A percentile compares a stretch with the other conserved stretches of the same genome.
phyloP scores from a whole-genome alignment of 1,284 basidiomycete species.

The Ustilago shanxiensis region DNA sequence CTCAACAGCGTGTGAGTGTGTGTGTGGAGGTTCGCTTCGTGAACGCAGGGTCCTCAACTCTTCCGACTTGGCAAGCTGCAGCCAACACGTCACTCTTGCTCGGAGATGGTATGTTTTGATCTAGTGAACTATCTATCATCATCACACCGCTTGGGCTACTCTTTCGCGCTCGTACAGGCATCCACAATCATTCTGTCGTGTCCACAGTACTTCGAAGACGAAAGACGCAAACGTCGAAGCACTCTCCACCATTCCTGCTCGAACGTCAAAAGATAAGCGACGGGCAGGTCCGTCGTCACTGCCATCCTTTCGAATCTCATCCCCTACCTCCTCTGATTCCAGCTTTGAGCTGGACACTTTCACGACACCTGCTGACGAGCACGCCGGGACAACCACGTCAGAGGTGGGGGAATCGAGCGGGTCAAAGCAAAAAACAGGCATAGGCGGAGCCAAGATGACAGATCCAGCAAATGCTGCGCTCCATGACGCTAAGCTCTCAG shows the following conservation, averaged over 20 bases:
- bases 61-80: not conserved
- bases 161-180: not conserved
- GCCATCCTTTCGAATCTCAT: constrained; percentile 43
- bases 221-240: not conserved
- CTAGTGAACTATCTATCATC: not conserved
- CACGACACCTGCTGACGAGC: constrained; percentile 15
- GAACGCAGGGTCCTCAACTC: constrained; percentile 13
- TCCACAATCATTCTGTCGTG: not conserved
- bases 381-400: not conserved
- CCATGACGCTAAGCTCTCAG: not conserved
- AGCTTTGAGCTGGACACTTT: constrained; percentile 40
- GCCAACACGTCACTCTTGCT: not conserved
- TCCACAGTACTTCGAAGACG: not conserved
- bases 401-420: not conserved
- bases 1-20: not conserved
- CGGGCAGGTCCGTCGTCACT: constrained; percentile 30
- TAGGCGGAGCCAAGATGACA: constrained; percentile 17
- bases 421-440: not conserved
- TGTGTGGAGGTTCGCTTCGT: constrained; percentile 10
- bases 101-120: not conserved
- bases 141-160: not conserved
- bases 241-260: constrained; percentile 21
- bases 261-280: constrained; percentile 15
- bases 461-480: constrained; percentile 22
- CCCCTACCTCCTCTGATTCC: constrained; percentile 26